These are phyloP conservation scores for Protea cynaroides DNA, from an alignment of 164 flowering plant species.

Conservation along the genomic window DNA sequence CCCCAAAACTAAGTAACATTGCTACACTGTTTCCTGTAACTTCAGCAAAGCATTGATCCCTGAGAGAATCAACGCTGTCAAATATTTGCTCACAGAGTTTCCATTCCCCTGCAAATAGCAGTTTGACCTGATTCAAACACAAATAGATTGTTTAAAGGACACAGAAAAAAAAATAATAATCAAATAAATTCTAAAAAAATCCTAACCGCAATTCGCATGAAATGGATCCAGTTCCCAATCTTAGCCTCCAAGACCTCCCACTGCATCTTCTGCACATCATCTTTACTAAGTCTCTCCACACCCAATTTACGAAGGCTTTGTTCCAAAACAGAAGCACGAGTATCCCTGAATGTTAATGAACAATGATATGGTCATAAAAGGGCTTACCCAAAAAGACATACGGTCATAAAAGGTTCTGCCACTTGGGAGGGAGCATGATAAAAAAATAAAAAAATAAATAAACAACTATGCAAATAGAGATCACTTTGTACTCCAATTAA, in stretches of 20 bases:
- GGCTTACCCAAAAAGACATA: too few relatives aligned
- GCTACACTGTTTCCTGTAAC: constrained; percentile 76
- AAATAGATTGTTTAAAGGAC: constrained; percentile 10
- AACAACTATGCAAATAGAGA: too few relatives aligned
- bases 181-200: constrained; percentile 8
- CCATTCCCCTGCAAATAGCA: constrained; percentile 78
- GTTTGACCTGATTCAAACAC: constrained; percentile 72
- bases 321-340: constrained; percentile 74
- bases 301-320: constrained; percentile 83
- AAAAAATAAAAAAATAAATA: too few relatives aligned
- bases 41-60: constrained; percentile 83
- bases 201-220: constrained; percentile 85
- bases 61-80: constrained; percentile 62
- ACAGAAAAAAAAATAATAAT: constrained; percentile 2
- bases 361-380: too few relatives aligned
- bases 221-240: constrained; percentile 90
- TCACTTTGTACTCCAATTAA: too few relatives aligned
- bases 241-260: constrained; percentile 96
- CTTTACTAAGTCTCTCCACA: constrained; percentile 82
- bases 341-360: constrained; percentile 44
- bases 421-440: too few relatives aligned
- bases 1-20: constrained; percentile 93
- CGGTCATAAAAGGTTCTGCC: too few relatives aligned
- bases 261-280: constrained; percentile 94
- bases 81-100: constrained; percentile 87